phyloP scores from a whole-genome alignment of 805 yeast genomes.

The Lipomyces starkeyi region DNA sequence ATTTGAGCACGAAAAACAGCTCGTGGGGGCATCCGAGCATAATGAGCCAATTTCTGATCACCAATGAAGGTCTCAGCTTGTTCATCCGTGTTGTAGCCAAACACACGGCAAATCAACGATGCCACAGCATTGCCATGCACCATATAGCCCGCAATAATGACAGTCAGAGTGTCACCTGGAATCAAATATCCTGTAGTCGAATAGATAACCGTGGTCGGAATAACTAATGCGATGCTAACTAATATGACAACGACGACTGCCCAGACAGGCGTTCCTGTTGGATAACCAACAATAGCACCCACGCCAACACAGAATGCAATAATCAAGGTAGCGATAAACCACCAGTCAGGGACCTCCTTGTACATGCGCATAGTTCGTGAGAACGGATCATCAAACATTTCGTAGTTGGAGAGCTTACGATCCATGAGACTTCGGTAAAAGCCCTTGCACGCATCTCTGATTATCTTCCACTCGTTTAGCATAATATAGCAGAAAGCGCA shows the following conservation, averaged over 20 bases:
- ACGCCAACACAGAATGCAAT: conserved; percentile 46
- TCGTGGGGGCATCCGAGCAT: conserved; percentile 66
- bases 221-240: conserved; percentile 59
- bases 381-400: conserved; percentile 50
- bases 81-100: conserved; percentile 59
- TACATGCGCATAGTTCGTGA: conserved; percentile 54
- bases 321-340: conserved; percentile 48
- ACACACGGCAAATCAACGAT: conserved; percentile 66
- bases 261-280: conserved; percentile 62
- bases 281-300: conserved; percentile 46
- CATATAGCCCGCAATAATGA: conserved; percentile 25
- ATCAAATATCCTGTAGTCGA: conserved; percentile 66
- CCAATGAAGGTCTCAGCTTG: conserved; percentile 62
- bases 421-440: conserved; percentile 54
- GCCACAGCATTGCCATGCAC: conserved; percentile 28
- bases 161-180: conserved; percentile 53
- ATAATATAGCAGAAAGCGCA: conserved; percentile 67
- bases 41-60: conserved; percentile 69
- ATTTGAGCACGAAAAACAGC: conserved; percentile 60
- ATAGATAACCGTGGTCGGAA: conserved; percentile 66
- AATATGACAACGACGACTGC: conserved; percentile 62
- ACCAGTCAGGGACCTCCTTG: conserved; percentile 63
- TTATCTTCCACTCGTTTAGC: conserved; percentile 62
- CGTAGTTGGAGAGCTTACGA: conserved; percentile 57
- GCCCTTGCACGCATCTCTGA: conserved; percentile 63